Evolutionary conservation across 2,329 filamentous ascomycete species (phyloP), one percentile per base, ranked within the genome.

Genomic region (Spiromastix sp.): DNA sequence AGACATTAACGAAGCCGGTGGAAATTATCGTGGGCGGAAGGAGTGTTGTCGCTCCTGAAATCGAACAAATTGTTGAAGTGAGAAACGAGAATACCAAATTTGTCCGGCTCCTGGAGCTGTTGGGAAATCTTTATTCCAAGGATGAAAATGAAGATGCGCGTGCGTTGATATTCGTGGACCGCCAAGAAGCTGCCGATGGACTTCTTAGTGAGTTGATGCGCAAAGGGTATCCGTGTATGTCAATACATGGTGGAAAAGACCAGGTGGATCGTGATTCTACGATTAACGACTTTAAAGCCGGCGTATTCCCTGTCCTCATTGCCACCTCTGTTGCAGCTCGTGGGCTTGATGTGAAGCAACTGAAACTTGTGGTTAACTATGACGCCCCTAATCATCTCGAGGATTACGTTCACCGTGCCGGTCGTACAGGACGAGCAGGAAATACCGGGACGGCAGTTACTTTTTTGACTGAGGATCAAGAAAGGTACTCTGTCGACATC

Each of bases 351-450:
- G 89, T 98, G 29, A 94, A 95, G 61, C 85, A 93, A 56, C 70
- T 98, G 21, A 95, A 93, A 59, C 72, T 96, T 20, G 91, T 98
- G 6, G 79, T 98, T 62, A 96, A 96, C 61, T 95, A 85, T 55
- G 87, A 95, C 53, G 84, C 81, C 1, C 89, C 87, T 1, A 93
- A 93, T 50, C 87, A 96, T 61, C 62, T 94, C 42, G 91, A 98
- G 61, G 91, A 96, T 54, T 96, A 96, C 51, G 89, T 96, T 26
- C 91, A 95, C 57, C 81, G 91, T 43, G 85, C 84, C 37, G 91
- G 91, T 31, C 84, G 91, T 49, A 96, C 91, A 5, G 91, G 91
- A 8, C 81, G 91, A 54, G 91, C 91, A 30, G 91, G 91, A 26
- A 93, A 95, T 51, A 94, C 78, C 15, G 91, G 91, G 43, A 93